These are phyloP conservation scores for Galerina marginata DNA, from an alignment of 768 basidiomycete species.

Conservation along the genomic window DNA sequence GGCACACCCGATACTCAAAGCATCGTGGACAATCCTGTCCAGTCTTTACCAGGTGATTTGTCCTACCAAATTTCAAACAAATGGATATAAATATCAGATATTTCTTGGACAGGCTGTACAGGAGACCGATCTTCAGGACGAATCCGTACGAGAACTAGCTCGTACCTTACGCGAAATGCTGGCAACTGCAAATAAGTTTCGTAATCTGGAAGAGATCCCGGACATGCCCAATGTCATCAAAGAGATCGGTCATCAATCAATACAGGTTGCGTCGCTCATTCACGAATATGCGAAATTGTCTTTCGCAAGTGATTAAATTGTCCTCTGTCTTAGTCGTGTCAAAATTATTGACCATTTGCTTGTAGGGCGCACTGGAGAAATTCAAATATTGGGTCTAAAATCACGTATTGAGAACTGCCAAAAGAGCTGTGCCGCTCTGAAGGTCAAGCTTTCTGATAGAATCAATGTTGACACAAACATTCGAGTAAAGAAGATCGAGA, in stretches of 20 bases:
- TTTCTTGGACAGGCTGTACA: background rate
- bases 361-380: no score
- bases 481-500: no score
- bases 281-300: conserved; percentile 2
- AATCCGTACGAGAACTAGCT: background rate
- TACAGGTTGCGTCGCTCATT: background rate
- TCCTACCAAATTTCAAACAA: background rate
- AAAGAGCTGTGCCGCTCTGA: no score
- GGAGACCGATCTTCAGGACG: background rate
- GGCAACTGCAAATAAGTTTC: background rate
- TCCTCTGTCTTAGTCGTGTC: no score
- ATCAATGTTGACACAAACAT: no score
- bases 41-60: background rate
- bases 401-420: no score
- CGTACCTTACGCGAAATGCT: conserved; percentile 1
- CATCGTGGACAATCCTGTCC: background rate
- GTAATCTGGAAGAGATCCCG: background rate
- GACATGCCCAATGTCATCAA: conserved; percentile 3
- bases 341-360: no score
- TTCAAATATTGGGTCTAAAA: no score
- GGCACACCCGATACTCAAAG: conserved; percentile 2
- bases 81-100: background rate
- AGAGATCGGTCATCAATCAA: conserved; percentile 3
- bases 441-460: no score
- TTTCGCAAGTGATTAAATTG: no score